Evolutionary conservation across 352 stramenopile genomes (phyloP).

Genomic region (Globisporangium cystogenes): DNA sequence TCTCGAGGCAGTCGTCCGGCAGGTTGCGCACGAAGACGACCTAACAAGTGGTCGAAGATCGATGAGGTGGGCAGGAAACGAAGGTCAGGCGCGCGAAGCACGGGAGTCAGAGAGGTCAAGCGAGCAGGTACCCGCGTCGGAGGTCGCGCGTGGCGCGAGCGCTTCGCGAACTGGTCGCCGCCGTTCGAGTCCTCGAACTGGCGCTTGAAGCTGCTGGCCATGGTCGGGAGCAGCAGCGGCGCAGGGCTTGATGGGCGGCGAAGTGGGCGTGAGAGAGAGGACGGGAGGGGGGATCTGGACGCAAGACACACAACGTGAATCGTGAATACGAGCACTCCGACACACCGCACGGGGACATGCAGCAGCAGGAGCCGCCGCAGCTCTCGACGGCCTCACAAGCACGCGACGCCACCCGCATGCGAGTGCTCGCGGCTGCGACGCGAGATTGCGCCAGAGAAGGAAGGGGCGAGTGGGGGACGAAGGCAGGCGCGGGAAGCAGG

Average conservation of each 20-base stretch:
- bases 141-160: constrained; percentile 24
- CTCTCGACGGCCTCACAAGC: too few relatives aligned
- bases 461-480: background rate
- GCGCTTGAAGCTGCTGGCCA: constrained; percentile 33
- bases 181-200: constrained; percentile 19
- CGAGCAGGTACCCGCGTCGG: constrained; percentile 36
- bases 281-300: constrained; percentile 2
- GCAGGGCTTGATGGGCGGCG: constrained; percentile 1
- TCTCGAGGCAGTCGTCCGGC: constrained; percentile 73
- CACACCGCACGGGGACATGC: background rate
- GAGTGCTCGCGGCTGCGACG: too few relatives aligned
- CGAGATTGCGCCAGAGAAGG: background rate
- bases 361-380: background rate
- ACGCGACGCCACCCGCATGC: too few relatives aligned
- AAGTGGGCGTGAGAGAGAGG: background rate
- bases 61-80: constrained; percentile 8
- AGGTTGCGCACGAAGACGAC: constrained; percentile 77
- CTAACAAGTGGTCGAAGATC: constrained; percentile 18
- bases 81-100: background rate
- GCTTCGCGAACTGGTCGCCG: constrained; percentile 31
- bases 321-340: constrained; percentile 9
- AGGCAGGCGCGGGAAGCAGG: background rate
- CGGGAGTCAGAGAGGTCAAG: background rate
- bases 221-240: background rate
- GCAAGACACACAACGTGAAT: constrained; percentile 10